Conservation (phyloP, 2,329 filamentous ascomycete genomes). For the Juglanconis sp. region DNA sequence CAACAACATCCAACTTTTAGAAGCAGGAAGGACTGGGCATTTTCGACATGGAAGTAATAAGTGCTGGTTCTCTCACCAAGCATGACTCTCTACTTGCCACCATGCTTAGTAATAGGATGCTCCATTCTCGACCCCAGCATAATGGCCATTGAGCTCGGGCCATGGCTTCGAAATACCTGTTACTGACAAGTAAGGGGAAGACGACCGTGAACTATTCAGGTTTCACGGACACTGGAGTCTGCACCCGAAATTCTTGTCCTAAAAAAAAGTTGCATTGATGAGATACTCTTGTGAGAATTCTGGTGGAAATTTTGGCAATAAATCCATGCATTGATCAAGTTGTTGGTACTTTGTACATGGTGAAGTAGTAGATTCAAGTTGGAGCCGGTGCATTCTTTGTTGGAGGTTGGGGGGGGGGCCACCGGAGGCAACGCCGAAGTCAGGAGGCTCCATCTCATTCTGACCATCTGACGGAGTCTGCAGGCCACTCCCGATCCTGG, state of each 20-base stretch:
- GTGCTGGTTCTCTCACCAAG: not conserved
- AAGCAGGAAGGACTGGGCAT: too few relatives aligned
- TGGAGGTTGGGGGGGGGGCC: not conserved
- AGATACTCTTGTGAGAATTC: not conserved
- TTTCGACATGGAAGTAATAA: too few relatives aligned
- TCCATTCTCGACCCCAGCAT: too few relatives aligned
- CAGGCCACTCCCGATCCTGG: not conserved
- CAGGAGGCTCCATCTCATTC: not conserved
- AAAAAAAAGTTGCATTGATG: not conserved
- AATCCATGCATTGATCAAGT: not conserved
- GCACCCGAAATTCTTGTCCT: not conserved
- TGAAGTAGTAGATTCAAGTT: not conserved
- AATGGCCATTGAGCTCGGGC: too few relatives aligned
- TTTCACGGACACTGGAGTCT: not conserved
- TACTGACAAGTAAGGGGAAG: too few relatives aligned
- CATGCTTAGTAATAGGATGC: too few relatives aligned
- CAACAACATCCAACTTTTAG: not conserved
- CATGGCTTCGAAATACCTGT: too few relatives aligned
- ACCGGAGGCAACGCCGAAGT: not conserved
- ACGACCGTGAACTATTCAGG: not conserved
- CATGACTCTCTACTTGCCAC: too few relatives aligned
- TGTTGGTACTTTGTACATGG: not conserved
- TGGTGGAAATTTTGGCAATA: not conserved
- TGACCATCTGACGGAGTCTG: not conserved
- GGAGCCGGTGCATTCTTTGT: not conserved